Evolutionary conservation across 179 eudicot species (phyloP).

Genomic region (Amaranthus tricolor): DNA sequence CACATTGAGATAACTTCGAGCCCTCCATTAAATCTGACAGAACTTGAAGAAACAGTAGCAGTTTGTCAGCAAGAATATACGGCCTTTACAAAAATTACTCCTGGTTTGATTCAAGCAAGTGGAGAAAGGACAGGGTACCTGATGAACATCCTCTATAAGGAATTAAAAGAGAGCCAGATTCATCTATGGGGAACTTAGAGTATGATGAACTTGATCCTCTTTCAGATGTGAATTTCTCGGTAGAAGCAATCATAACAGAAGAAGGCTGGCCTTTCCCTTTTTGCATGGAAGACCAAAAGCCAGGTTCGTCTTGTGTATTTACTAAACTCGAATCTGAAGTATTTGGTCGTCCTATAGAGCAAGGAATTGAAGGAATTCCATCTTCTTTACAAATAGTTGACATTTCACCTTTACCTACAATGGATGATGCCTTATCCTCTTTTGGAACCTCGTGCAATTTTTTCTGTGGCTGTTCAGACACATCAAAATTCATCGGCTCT

Average conservation of each 20-base stretch:
- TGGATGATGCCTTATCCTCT: slow-evolving; percentile 31
- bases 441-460: slow-evolving; percentile 20
- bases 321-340: slow-evolving; percentile 11
- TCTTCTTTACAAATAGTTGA: slow-evolving; percentile 8
- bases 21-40: slow-evolving; percentile 28
- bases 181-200: slow-evolving; percentile 18
- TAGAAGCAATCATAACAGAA: slow-evolving; percentile 16
- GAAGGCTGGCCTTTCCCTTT: slow-evolving; percentile 27
- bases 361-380: slow-evolving; percentile 16
- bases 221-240: slow-evolving; percentile 23
- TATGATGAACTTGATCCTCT: slow-evolving; percentile 24
- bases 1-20: slow-evolving; percentile 26
- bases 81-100: slow-evolving; percentile 2
- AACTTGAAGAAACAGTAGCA: slow-evolving; percentile 21
- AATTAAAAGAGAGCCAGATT: slow-evolving; percentile 13
- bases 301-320: slow-evolving; percentile 17
- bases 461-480: slow-evolving; percentile 26
- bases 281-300: slow-evolving; percentile 22
- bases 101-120: not conserved
- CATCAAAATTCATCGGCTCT: slow-evolving; percentile 16
- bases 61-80: not conserved
- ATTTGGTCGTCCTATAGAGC: slow-evolving; percentile 6
- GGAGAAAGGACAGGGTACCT: slow-evolving; percentile 22
- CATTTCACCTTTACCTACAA: slow-evolving; percentile 11
- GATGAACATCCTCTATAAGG: slow-evolving; percentile 18